Base-by-base conservation (phyloP, 2,329 filamentous ascomycete species). In the Aspergillus candidus region DNA sequence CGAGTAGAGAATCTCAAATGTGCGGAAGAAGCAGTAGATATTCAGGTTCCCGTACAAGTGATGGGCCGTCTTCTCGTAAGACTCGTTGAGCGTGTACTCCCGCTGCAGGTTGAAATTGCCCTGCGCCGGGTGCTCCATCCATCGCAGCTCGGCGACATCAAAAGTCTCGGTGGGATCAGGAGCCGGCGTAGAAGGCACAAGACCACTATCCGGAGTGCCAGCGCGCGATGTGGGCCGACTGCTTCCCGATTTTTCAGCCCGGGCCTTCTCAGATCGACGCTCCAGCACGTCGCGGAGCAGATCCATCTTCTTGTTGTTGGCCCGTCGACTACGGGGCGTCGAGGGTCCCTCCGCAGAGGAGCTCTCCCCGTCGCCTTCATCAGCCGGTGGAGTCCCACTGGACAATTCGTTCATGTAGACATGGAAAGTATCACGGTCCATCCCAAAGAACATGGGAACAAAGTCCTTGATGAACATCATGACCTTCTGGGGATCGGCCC, bases 21-120 rank as follows among this genome's bases (percentile, higher is more conserved):
- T 83, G 55, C 85, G 87, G 72, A 98, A 86, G 75, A 98, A 97
- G 67, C 93, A 90, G 62, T 89, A 95, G 47, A 98, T 84, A 3
- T 85, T 88, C 57, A 88, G 80, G 65, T 96, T 97, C 63, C 84
- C 84, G 71, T 94, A 98, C 62, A 97, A 81, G 62, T 91, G 91
- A 72, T 88, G 94, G 68, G 80, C 83, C 10, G 82, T 82, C 37
- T 90, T 86, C 54, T 78, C 77, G 68, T 93, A 94, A 46, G 86
- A 83, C 40, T 89, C 86, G 49, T 95, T 88, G 34, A 79, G 48
- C 70, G 85, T 73, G 77, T 91, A 68, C 78, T 79, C 68, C 76
- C 82, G 60, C 76, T 79, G 53, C 78, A 80, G 32, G 72, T 76
- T 60, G 74, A 79, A 63, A 60, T 78, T 74, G 34, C 74, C 65